These are phyloP conservation scores for Acephala macrosclerotiorum DNA, from an alignment of 2,329 filamentous ascomycete species.

Conservation along the genomic window DNA sequence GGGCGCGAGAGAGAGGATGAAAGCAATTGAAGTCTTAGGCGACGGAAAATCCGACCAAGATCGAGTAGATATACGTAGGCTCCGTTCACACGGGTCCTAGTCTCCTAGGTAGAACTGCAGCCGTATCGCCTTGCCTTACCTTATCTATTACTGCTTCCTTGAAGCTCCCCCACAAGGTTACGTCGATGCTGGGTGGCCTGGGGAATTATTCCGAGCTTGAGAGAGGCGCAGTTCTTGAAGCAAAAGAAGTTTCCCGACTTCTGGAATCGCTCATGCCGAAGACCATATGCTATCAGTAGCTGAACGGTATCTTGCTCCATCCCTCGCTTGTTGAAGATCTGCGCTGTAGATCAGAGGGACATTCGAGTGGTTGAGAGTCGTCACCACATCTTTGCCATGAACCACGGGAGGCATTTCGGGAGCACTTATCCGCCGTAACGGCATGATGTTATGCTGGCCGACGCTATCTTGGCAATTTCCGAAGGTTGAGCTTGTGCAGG, in stretches of 20 bases:
- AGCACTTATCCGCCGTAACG: not conserved
- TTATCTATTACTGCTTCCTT: not conserved
- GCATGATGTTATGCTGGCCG: not conserved
- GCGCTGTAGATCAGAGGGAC: not conserved
- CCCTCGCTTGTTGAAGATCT: not conserved
- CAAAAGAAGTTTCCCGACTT: not conserved
- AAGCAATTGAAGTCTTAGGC: not conserved
- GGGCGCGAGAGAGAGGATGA: not conserved
- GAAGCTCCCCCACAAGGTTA: not conserved
- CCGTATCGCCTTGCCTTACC: not conserved
- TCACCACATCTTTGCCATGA: conserved; percentile 3
- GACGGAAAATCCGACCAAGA: not conserved
- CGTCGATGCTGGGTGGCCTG: not conserved
- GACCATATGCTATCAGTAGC: not conserved
- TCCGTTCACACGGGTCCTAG: not conserved
- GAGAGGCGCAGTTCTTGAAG: not conserved
- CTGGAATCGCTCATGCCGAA: not conserved
- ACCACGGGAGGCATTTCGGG: not conserved
- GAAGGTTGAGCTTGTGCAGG: no score
- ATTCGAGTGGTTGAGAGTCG: not conserved
- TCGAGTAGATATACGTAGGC: not conserved
- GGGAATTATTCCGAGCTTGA: not conserved
- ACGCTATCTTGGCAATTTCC: not conserved
- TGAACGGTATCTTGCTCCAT: not conserved
- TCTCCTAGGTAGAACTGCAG: not conserved